Evolutionary conservation across 805 yeast genomes (phyloP), one percentile per base, ranked within the genome.

Genomic region (Sugiyamaella mastotermitis): DNA sequence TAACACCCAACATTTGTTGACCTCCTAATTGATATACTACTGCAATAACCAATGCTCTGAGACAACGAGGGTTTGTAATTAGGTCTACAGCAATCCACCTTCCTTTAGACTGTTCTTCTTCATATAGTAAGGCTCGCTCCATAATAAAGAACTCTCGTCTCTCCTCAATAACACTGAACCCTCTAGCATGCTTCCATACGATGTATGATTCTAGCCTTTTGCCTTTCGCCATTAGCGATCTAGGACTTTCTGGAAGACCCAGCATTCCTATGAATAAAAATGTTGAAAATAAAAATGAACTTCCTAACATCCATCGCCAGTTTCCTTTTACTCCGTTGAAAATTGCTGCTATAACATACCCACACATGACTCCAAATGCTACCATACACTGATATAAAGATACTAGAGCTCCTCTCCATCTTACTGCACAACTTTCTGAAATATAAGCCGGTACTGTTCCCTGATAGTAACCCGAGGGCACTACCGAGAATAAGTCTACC

Each of bases 1-100:
- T 37, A n/a, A 37, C 35, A 15, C 41, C 41, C 26, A 38, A 37
- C 41, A 37, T 37, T 21, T 37, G 30, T 23, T 42, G 43, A 10
- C 43, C 40, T 4, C 40, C 36, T 7, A 40, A 21, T 21, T 31
- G 40, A 13, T 24, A 40, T 3, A 38, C 25, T 11, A 37, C 43
- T 6, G 43, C 43, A 5, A 40, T 40, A 8, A 37, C 16, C n/a
- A 40, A 17, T 19, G 43, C 43, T 3, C 43, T 20, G 22, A 30
- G 29, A 21, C 43, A 40, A 13, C 43, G 28, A 13, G 43, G 41
- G 20, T 22, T 23, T 21, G 37, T 36, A 5, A 40, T 7, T 5
- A 40, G 35, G 21, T 39, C 43, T 21, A 40, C 27, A 16, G 19
- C 26, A 22, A 37, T 23, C 20, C 38, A 34, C 9, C 41, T 23